Evolutionary conservation across 116 monocot genomes (phyloP).

Genomic region (Cymodocea nodosa): DNA sequence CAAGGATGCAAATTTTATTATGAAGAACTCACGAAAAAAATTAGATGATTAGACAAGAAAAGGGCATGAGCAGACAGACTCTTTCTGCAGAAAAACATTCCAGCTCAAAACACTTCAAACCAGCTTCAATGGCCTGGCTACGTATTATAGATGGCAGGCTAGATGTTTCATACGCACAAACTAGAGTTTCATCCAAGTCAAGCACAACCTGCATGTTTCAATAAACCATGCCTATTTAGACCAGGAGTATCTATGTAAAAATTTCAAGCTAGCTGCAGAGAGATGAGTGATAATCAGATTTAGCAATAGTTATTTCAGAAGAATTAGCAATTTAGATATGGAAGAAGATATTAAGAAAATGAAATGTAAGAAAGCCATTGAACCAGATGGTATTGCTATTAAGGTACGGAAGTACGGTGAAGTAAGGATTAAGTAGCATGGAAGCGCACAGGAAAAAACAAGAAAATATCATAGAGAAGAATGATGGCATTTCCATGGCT

Average conservation of each 20-base stretch:
- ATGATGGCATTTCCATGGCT: too few relatives aligned
- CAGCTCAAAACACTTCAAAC: constrained; percentile 81
- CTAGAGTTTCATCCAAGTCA: constrained; percentile 96
- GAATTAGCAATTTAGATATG: too few relatives aligned
- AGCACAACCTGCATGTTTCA: constrained; percentile 76
- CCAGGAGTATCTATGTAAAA: not conserved
- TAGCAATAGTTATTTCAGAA: too few relatives aligned
- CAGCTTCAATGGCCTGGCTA: constrained; percentile 79
- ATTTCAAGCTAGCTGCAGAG: not conserved
- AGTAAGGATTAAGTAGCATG: too few relatives aligned
- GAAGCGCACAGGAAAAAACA: too few relatives aligned
- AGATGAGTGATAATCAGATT: not conserved
- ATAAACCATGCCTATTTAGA: not conserved
- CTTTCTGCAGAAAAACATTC: constrained; percentile 74
- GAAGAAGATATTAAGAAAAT: too few relatives aligned
- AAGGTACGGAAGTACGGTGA: too few relatives aligned
- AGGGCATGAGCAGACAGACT: constrained; percentile 21
- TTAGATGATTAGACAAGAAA: not conserved
- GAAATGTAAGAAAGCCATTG: too few relatives aligned
- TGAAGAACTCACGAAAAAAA: not conserved
- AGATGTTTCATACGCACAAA: constrained; percentile 93
- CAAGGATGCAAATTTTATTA: not conserved
- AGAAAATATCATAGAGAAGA: too few relatives aligned
- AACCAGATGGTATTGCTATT: too few relatives aligned
- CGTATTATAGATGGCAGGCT: constrained; percentile 54